A percentile compares a stretch with the other conserved stretches of the same genome.
phyloP scores from a whole-genome alignment of 306 rosid species.

The Cucumis melo region DNA sequence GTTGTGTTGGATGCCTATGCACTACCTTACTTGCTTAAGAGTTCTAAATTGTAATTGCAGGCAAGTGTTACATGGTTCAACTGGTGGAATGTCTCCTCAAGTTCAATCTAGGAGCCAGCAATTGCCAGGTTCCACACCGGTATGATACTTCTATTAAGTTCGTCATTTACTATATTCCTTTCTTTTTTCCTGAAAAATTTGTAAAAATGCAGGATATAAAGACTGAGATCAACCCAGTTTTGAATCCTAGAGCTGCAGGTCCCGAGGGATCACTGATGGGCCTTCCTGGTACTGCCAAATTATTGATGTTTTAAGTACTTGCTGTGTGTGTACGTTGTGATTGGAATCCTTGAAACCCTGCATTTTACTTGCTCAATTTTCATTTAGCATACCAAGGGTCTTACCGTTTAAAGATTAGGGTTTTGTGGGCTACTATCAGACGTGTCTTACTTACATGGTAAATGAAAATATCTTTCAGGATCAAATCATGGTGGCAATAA shows the following conservation, averaged over 20 bases:
- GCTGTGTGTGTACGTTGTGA: neutral
- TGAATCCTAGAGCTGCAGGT: slow-evolving; percentile 85
- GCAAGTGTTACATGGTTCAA: slow-evolving; percentile 80
- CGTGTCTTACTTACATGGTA: neutral
- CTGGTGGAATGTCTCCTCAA: slow-evolving; percentile 89
- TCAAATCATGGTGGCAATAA: slow-evolving; percentile 89
- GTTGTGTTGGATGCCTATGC: neutral
- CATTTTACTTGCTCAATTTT: neutral
- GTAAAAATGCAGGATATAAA: slow-evolving; percentile 62
- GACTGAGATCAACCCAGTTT: slow-evolving; percentile 76
- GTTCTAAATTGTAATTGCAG: slow-evolving; percentile 36
- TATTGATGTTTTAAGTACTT: neutral
- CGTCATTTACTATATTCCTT: slow-evolving; percentile 5
- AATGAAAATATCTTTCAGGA: slow-evolving; percentile 39
- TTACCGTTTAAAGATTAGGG: neutral
- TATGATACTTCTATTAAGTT: slow-evolving; percentile 21
- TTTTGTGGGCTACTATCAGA: neutral
- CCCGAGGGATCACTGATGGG: slow-evolving; percentile 83
- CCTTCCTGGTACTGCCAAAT: slow-evolving; percentile 59
- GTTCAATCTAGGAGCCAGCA: slow-evolving; percentile 87
- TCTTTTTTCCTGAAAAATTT: slow-evolving; percentile 7
- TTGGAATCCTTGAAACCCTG: neutral
- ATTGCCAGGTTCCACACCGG: slow-evolving; percentile 73
- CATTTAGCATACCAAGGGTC: neutral
- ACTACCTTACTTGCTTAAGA: neutral